phyloP scores from a whole-genome alignment of 306 rosid species.

The Geum urbanum region DNA sequence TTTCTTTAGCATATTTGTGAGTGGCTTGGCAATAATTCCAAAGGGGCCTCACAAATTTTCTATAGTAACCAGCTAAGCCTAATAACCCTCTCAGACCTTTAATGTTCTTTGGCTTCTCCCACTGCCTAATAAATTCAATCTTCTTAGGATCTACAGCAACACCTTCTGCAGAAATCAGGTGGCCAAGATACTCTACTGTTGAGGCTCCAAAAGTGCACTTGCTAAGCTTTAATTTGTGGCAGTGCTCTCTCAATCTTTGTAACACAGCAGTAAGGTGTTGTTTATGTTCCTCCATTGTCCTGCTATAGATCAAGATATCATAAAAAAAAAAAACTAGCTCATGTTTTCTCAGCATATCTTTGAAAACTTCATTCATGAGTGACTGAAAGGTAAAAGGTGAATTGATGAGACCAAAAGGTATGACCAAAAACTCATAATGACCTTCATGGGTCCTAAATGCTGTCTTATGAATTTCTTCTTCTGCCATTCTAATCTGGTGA shows the following conservation, averaged over 20 bases:
- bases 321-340: neutral
- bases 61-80: neutral
- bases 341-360: neutral
- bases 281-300: fast-evolving
- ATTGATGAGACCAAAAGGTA: neutral
- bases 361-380: neutral
- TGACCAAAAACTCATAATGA: neutral
- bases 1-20: neutral
- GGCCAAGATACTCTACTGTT: neutral
- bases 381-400: neutral
- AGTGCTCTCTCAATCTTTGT: fast-evolving
- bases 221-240: fast-evolving
- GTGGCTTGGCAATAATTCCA: neutral
- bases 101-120: fast-evolving
- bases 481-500: neutral
- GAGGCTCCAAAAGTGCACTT: neutral
- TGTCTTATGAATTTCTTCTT: fast-evolving
- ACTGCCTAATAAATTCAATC: neutral
- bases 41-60: neutral
- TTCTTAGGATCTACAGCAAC: neutral
- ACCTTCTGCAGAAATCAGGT: neutral
- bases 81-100: neutral
- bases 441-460: neutral
- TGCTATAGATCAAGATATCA: neutral
- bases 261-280: fast-evolving